Evolutionary conservation across 768 basidiomycete species (phyloP).

Genomic region (Boletales sp.): DNA sequence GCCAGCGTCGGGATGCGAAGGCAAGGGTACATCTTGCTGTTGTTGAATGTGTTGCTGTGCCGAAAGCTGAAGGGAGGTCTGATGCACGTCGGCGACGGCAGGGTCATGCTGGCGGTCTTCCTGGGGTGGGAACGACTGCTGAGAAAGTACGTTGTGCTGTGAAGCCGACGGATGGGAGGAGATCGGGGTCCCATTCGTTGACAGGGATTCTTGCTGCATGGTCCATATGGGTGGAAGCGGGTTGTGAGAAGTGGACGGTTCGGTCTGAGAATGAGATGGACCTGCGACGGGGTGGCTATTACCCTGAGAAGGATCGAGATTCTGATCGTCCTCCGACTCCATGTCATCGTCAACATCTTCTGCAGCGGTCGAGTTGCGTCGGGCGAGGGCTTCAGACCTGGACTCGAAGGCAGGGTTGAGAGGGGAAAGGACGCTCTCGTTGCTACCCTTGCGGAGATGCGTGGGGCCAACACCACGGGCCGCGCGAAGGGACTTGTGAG

Average conservation of each 20-base stretch:
- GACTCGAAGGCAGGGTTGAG: conserved; percentile 39
- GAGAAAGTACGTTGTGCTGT: conserved; percentile 28
- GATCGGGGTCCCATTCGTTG: conserved; percentile 27
- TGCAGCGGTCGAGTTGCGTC: conserved; percentile 25
- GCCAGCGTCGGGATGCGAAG: conserved; percentile 21
- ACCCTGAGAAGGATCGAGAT: conserved; percentile 25
- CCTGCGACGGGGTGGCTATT: conserved; percentile 22
- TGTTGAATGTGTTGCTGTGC: conserved; percentile 26
- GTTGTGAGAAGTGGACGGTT: conserved; percentile 23
- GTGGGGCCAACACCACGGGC: conserved; percentile 29
- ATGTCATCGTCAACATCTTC: conserved; percentile 35
- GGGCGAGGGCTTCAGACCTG: conserved; percentile 26
- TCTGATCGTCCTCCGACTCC: conserved; percentile 34
- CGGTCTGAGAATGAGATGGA: conserved; percentile 29
- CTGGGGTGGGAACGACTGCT: conserved; percentile 28
- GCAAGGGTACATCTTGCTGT: conserved; percentile 28
- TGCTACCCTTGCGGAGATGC: conserved; percentile 36
- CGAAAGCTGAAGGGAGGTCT: conserved; percentile 27
- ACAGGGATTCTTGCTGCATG: conserved; percentile 29
- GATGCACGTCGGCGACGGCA: conserved; percentile 24
- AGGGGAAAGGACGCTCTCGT: conserved; percentile 35
- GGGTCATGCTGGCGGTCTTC: conserved; percentile 27
- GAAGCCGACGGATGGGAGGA: conserved; percentile 27
- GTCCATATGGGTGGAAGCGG: conserved; percentile 34
- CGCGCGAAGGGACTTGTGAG: conserved; percentile 33